These are phyloP conservation scores for Fusarium pseudocircinatum DNA, from an alignment of 2,329 filamentous ascomycete species.

Conservation along the genomic window DNA sequence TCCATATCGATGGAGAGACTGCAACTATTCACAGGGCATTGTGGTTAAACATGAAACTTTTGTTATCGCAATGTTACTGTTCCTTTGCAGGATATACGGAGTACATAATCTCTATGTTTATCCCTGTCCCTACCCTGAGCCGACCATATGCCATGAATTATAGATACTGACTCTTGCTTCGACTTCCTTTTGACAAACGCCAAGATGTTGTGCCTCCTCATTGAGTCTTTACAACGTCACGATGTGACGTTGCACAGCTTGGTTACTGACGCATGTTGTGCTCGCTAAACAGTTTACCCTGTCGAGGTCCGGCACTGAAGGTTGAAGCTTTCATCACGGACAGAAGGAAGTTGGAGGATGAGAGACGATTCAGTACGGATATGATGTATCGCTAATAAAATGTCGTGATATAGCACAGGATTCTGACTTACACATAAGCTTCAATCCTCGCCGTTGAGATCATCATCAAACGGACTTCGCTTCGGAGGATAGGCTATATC, in stretches of 20 bases:
- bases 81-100: not conserved
- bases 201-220: not conserved
- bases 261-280: not conserved
- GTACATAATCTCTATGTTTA: not conserved
- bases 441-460: not conserved
- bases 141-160: not conserved
- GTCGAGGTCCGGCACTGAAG: not conserved
- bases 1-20: not conserved
- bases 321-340: not conserved
- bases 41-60: conserved; percentile 5
- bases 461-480: not conserved
- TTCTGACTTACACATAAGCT: not conserved
- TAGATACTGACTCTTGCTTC: not conserved
- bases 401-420: not conserved
- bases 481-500: not conserved
- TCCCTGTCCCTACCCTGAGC: conserved; percentile 5
- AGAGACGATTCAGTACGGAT: not conserved
- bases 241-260: conserved; percentile 21
- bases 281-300: not conserved
- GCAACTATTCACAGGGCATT: not conserved
- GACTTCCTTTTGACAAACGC: not conserved
- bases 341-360: too few species aligned
- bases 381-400: not conserved
- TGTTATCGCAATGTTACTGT: conserved; percentile 1
- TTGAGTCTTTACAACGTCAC: not conserved